Evolutionary conservation across 1,284 basidiomycete species (phyloP), one percentile per base, ranked within the genome.

Genomic region (Puccinia hordei): DNA sequence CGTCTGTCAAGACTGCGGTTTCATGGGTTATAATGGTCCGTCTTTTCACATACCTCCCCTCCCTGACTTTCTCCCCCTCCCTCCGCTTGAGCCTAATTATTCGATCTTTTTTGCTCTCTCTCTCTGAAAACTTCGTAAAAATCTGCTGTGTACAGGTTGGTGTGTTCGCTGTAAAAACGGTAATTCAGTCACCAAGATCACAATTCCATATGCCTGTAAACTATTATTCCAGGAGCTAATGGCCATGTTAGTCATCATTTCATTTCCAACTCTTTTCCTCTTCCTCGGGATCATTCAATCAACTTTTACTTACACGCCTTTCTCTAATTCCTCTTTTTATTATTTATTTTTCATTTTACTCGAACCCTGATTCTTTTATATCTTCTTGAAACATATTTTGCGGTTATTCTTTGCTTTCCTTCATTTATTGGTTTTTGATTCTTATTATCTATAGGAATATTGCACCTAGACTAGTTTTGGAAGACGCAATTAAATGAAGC

Each of bases 171-270:
- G 97, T 90, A 96, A 96, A 87, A 95, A 92, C 83, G 93, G 93
- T 59, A 98, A 98, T 87, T 91, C 92, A 85, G 94, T 99, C 88
- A 93, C 95, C 59, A 93, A 95, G 85, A 88, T 99, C 82, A 96
- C 93, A n/a, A 95, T 99, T 80, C 97, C 97, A 0, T 99, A 99
- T 85, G 97, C 96, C 12, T 95, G 95, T 76, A 99, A 99, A 87
- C 86, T 99, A 81, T 88, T 99, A 66, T 95, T 99, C 88, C 95
- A 99, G 86, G 95, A 98, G 89, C 93, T 95, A 83, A 82, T 79
- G 77, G 77, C 77, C 13, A 79, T 79, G 77, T 79, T 49, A 33
- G 68, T 22, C 49, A 24, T 49, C 15, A 0, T 53, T 57, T 46
- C 33, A 12, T 59, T 59, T 27, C 15, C 61, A 24, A 90, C 24